Base-by-base conservation (phyloP, 2,329 filamentous ascomycete species). In the Nothomitra cinnamomea region DNA sequence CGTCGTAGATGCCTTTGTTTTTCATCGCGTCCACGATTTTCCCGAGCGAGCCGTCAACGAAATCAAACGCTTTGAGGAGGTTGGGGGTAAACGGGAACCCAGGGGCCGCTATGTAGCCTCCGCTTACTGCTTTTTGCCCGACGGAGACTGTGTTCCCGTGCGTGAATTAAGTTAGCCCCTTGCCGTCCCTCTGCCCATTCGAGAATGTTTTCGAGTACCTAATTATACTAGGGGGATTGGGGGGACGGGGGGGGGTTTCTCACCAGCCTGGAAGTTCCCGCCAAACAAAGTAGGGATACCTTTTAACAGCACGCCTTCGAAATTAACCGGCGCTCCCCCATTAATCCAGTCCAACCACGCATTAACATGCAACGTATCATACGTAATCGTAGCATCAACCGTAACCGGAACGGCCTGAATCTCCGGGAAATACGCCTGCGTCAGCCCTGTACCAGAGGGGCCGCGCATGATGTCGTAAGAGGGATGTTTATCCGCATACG, bases 401-500 rank as follows among this genome's bases (percentile, higher is more conserved):
- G 55, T 59, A 13, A 53, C 53, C n/a, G 53, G 43, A 21, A 59
- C 56, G 24, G 57, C 40, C 13, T 43, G 40, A 40, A 64, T 63
- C 53, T 64, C 62, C 6, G 62, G 62, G 51, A 64, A 64, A 54
- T 64, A 64, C 12, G 62, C 62, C n/a, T 55, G 53, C n/a, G 58
- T 59, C 19, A 64, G 55, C 35, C 62, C 62, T 19, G 54, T 61
- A 19, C 63, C 62, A 28, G 55, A 58, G 21, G 62, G 62, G 2
- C 62, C 62, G 17, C 61, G 53, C 21, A 64, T 59, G 24, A 64
- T 52, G 45, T 64, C 62, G 40, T 64, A 64, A 8, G 62, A 57
- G 22, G 62, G 62, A 48, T 64, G 62, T 56, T 64, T 64, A 47
- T 64, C 62, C 1, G 61, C 56, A 43, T 64, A 64, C 17, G 62